These are phyloP conservation scores for Microstegium vimineum DNA, from an alignment of 176 grass and related monocot genomes.

Conservation along the genomic window DNA sequence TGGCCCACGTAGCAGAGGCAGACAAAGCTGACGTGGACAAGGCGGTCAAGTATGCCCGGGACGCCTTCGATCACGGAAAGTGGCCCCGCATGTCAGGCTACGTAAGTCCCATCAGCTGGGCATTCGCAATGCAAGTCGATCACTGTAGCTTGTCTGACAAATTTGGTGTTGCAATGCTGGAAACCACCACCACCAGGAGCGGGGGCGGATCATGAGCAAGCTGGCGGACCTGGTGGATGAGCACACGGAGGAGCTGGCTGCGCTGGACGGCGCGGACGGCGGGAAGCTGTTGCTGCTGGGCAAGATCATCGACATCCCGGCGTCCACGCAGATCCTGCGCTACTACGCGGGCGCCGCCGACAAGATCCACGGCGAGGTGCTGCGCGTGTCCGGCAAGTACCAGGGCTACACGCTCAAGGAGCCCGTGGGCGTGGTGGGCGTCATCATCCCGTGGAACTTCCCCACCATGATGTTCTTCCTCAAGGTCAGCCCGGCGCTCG, in stretches of 20 bases:
- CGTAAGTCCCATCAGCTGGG: constrained; percentile 53
- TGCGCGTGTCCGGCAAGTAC: not conserved
- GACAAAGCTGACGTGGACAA: constrained; percentile 60
- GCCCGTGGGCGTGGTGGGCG: not conserved
- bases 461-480: too few species aligned
- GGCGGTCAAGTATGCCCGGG: constrained; percentile 62
- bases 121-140: too few species aligned
- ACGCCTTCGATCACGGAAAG: constrained; percentile 76
- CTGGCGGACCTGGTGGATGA: constrained; percentile 71
- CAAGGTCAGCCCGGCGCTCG: not conserved
- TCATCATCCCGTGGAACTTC: too few species aligned
- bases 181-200: constrained; percentile 35
- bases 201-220: constrained; percentile 60
- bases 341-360: too few species aligned
- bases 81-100: constrained; percentile 96
- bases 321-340: constrained; percentile 39
- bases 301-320: constrained; percentile 58
- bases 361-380: too few species aligned
- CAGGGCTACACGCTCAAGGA: not conserved
- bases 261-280: constrained; percentile 58
- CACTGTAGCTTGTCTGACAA: not conserved
- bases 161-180: not conserved
- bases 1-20: constrained; percentile 66
- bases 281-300: constrained; percentile 71
- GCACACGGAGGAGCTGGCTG: constrained; percentile 69